Percentiles rank a stretch among this genome's conserved stretches.
Evolutionary conservation across 768 basidiomycete genomes (phyloP).

Genomic region (Lanmaoa rubissima): DNA sequence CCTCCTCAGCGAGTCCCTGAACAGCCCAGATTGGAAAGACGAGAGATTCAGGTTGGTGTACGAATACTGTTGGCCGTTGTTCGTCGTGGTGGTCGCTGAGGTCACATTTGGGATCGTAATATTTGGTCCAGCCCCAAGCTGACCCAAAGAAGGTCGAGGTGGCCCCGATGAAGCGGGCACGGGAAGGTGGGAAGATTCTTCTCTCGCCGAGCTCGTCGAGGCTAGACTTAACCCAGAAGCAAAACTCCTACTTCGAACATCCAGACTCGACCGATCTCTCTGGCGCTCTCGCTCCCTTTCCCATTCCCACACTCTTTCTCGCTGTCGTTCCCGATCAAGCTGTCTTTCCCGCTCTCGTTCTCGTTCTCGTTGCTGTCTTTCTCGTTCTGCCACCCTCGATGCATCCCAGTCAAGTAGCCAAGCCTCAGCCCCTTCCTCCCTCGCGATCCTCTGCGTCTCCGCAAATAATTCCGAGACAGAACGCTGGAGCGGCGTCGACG

Average conservation of each 20-base stretch:
- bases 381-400: constrained; percentile 10
- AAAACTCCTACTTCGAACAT: constrained; percentile 15
- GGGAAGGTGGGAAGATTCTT: constrained; percentile 9
- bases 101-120: not conserved
- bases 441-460: constrained; percentile 10
- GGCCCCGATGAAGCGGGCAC: not conserved
- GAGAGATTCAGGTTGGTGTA: constrained; percentile 32
- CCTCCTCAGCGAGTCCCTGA: constrained; percentile 33
- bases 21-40: constrained; percentile 32
- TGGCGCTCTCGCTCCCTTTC: constrained; percentile 19
- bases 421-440: constrained; percentile 12
- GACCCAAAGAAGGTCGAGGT: constrained; percentile 8
- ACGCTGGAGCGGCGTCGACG: constrained; percentile 16
- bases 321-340: constrained; percentile 12
- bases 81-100: not conserved
- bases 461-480: constrained; percentile 25
- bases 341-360: constrained; percentile 11
- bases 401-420: constrained; percentile 22
- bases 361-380: constrained; percentile 1
- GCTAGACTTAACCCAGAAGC: constrained; percentile 11
- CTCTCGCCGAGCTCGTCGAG: constrained; percentile 19
- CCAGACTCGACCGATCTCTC: constrained; percentile 17
- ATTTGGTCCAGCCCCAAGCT: constrained; percentile 2
- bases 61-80: constrained; percentile 22
- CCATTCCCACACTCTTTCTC: constrained; percentile 20